phyloP scores from a whole-genome alignment of 2,329 filamentous ascomycete species.

The Triangularia setosa region DNA sequence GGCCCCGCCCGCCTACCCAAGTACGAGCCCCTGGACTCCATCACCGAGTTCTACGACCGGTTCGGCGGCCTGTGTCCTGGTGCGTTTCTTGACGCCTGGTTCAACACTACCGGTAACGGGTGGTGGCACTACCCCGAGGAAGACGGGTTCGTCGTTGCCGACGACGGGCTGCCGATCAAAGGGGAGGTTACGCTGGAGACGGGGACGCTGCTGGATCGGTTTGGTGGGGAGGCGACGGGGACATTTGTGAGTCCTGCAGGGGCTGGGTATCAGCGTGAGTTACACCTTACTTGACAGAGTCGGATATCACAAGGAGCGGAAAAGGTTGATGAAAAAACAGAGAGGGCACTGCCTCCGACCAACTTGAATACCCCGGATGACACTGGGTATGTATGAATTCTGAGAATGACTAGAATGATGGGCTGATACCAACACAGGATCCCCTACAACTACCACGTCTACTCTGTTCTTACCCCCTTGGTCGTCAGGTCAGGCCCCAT shows the following conservation, averaged over 20 bases:
- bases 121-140: constrained; percentile 37
- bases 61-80: constrained; percentile 31
- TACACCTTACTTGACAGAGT: background rate
- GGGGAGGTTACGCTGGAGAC: constrained; percentile 38
- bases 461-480: constrained; percentile 40
- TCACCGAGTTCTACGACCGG: constrained; percentile 29
- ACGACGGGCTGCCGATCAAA: constrained; percentile 34
- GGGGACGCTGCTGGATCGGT: constrained; percentile 45
- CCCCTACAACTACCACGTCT: constrained; percentile 48
- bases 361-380: constrained; percentile 38
- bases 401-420: background rate
- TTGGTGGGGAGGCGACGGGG: constrained; percentile 42
- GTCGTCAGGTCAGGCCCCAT: constrained; percentile 42
- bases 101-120: constrained; percentile 20
- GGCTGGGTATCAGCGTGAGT: constrained; percentile 39
- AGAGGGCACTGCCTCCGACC: constrained; percentile 44
- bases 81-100: constrained; percentile 37
- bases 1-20: constrained; percentile 34
- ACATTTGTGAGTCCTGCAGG: constrained; percentile 40
- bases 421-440: constrained; percentile 25
- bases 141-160: constrained; percentile 40
- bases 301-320: background rate
- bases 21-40: constrained; percentile 32
- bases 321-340: background rate
- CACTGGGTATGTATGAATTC: constrained; percentile 20